Conservation (phyloP, 177 flowering plant genomes). For the Telopea speciosissima region DNA sequence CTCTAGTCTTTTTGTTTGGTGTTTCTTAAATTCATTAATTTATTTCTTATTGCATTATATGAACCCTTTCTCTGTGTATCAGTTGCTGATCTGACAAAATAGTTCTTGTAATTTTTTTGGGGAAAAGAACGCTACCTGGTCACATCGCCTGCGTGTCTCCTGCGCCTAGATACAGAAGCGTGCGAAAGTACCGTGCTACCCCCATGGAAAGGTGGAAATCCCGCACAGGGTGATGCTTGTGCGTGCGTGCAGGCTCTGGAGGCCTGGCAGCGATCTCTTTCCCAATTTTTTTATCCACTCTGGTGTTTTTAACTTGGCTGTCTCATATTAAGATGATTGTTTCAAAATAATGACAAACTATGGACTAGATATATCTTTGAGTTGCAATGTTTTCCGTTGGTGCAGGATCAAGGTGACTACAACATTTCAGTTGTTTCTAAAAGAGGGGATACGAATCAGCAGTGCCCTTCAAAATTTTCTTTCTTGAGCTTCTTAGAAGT, state of each 20-base stretch:
- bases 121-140: too few relatives aligned
- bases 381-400: neutral
- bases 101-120: neutral
- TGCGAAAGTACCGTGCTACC: too few relatives aligned
- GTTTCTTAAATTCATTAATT: too few relatives aligned
- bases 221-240: too few relatives aligned
- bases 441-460: constrained; percentile 20
- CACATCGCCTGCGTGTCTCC: too few relatives aligned
- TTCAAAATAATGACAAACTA: neutral
- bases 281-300: neutral
- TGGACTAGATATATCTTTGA: neutral
- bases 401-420: constrained; percentile 37
- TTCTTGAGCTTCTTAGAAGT: constrained; percentile 32
- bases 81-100: neutral
- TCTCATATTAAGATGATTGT: neutral
- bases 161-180: too few relatives aligned
- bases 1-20: too few relatives aligned
- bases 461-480: constrained; percentile 25
- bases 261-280: too few relatives aligned
- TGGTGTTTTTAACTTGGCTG: neutral
- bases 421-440: constrained; percentile 34
- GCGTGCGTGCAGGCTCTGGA: too few relatives aligned
- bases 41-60: neutral
- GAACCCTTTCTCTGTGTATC: neutral
- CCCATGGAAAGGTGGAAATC: too few relatives aligned